Evolutionary conservation across 441 rosid genomes (phyloP).

Genomic region (Adansonia grandidieri): DNA sequence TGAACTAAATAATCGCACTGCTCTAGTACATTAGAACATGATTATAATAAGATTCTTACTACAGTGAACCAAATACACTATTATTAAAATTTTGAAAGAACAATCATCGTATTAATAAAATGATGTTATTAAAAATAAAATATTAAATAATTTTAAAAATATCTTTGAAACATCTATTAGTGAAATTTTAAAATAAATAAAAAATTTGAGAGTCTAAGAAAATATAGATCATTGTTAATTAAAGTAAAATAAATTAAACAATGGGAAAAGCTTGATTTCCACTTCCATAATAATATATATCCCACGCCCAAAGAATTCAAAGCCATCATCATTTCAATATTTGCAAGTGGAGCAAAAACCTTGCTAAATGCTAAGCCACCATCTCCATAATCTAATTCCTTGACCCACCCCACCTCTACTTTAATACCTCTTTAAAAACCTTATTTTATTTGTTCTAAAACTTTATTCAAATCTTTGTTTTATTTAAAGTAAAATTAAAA

Average conservation of each 20-base stretch:
- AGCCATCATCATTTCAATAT: conserved; percentile 36
- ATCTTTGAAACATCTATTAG: too few relatives aligned
- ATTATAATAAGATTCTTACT: too few relatives aligned
- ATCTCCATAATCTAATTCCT: conserved; percentile 24
- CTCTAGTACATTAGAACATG: too few relatives aligned
- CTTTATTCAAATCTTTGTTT: not conserved
- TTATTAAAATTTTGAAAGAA: too few relatives aligned
- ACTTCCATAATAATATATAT: conserved; percentile 27
- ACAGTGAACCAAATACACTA: too few relatives aligned
- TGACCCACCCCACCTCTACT: conserved; percentile 10
- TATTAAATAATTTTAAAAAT: too few relatives aligned
- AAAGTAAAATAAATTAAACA: not conserved
- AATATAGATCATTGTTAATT: not conserved
- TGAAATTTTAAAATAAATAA: too few relatives aligned
- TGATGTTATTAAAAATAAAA: too few relatives aligned
- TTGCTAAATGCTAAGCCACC: conserved; percentile 16
- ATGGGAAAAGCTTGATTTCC: conserved; percentile 20
- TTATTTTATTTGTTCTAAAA: not conserved
- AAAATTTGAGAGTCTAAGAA: not conserved
- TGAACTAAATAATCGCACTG: too few relatives aligned
- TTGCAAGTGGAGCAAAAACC: conserved; percentile 41
- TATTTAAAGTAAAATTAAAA: not conserved
- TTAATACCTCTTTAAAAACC: not conserved
- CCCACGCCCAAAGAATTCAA: conserved; percentile 38
- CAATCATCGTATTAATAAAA: too few relatives aligned